These are phyloP conservation scores for Harringtonia lauricola DNA, from an alignment of 2,329 filamentous ascomycete genomes.

Conservation along the genomic window DNA sequence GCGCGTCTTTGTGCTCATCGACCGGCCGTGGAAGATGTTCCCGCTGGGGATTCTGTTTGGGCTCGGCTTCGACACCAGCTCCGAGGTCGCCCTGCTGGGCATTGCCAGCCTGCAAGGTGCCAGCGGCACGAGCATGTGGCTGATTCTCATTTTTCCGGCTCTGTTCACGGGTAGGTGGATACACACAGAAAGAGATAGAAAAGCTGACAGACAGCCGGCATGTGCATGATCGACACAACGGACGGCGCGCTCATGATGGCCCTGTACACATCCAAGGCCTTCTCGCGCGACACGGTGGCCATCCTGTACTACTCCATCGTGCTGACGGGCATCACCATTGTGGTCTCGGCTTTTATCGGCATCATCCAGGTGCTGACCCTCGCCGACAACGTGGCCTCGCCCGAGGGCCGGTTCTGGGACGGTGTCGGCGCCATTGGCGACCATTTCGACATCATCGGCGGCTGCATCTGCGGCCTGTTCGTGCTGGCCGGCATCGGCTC, in stretches of 20 bases:
- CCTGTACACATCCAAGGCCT: constrained; percentile 71
- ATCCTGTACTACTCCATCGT: constrained; percentile 92
- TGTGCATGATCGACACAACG: constrained; percentile 88
- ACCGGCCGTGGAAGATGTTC: constrained; percentile 90
- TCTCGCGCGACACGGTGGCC: constrained; percentile 73
- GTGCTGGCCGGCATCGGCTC: constrained; percentile 65
- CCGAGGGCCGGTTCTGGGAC: constrained; percentile 77
- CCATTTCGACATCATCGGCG: constrained; percentile 77
- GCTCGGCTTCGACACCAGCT: constrained; percentile 89
- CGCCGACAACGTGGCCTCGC: constrained; percentile 63
- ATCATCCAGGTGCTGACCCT: constrained; percentile 74
- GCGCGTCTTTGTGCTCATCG: constrained; percentile 62
- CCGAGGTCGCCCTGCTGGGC: constrained; percentile 83
- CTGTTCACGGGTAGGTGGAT: constrained; percentile 65
- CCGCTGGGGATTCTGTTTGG: constrained; percentile 82
- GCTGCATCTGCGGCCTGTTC: constrained; percentile 76
- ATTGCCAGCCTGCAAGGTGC: constrained; percentile 82
- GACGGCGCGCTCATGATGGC: constrained; percentile 95
- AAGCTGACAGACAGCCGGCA: constrained; percentile 49
- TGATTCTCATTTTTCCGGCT: constrained; percentile 84
- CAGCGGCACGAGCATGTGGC: constrained; percentile 80
- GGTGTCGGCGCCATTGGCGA: constrained; percentile 68
- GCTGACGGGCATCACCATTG: constrained; percentile 70
- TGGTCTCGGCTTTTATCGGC: constrained; percentile 78
- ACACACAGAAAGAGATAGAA: neutral